These are phyloP conservation scores for Caloboletus inedulis DNA, from an alignment of 1,284 basidiomycete species.

Conservation along the genomic window DNA sequence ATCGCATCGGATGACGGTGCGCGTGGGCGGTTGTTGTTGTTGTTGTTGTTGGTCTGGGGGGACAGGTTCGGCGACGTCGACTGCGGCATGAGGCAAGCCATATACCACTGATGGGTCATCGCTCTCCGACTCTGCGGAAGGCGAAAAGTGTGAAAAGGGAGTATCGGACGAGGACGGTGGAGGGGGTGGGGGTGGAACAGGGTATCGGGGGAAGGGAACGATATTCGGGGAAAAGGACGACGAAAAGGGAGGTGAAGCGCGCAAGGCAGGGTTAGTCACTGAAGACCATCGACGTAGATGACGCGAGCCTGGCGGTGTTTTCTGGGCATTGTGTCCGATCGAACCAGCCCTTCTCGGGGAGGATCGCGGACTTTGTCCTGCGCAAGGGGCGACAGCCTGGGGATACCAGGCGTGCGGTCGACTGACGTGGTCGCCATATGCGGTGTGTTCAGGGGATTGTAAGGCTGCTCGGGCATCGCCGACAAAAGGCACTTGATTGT, in stretches of 20 bases:
- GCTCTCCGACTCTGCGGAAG: constrained; percentile 26
- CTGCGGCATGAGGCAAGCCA: constrained; percentile 20
- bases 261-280: constrained; percentile 30
- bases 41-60: constrained; percentile 5
- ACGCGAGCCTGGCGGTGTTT: constrained; percentile 30
- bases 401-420: constrained; percentile 27
- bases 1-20: constrained; percentile 28
- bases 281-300: constrained; percentile 34
- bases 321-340: constrained; percentile 33
- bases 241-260: constrained; percentile 21
- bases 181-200: constrained; percentile 1
- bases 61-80: constrained; percentile 16
- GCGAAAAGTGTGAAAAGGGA: constrained; percentile 21
- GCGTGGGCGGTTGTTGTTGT: constrained; percentile 7
- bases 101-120: constrained; percentile 20
- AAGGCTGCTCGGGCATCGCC: constrained; percentile 28
- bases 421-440: constrained; percentile 16
- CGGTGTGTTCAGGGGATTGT: constrained; percentile 13
- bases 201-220: constrained; percentile 23
- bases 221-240: constrained; percentile 15
- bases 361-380: constrained; percentile 32
- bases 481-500: constrained; percentile 28
- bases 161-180: constrained; percentile 17
- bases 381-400: constrained; percentile 13
- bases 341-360: constrained; percentile 33